Evolutionary conservation across 192 early-diverging fungal species (phyloP), one percentile per base, ranked within the genome.

Genomic region (Linnemannia hyalina): DNA sequence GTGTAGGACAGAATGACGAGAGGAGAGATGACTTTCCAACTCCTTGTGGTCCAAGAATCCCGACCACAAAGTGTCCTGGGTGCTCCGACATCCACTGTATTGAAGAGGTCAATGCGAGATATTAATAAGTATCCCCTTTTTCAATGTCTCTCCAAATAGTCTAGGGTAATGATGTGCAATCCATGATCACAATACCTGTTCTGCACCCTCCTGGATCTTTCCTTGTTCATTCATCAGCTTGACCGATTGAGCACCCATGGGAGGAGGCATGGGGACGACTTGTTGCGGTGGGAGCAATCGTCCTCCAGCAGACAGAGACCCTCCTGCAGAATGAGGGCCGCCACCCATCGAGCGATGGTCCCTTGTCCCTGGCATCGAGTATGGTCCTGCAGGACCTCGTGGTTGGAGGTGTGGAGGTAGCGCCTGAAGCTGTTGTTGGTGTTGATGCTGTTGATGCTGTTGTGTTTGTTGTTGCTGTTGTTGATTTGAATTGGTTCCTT

Each of bases 1-100:
- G 74, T 10, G 73, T 65, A 10, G 90, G 77, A 29, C 90, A 84
- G 70, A 95, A 90, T 22, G 89, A 80, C 5, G 94, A 94, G 20
- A 95, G 68, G 4, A 95, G 68, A 0, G 93, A 88, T 2, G 92
- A 92, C 72, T 95, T 95, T 0, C 95, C 95, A 22, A 91, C 91
- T 9, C 93, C 92, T 83, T 92, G 92, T n/a, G 89, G 73, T 36
- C 95, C 95, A 47, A 95, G 23, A 26, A 94, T 89, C 4, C 95
- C 94, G 26, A 95, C 88, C 9, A 94, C 90, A 78, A 94, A 95
- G 75, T 92, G 91, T 32, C 93, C 95, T 38, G 94, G 92, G n/a
- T 90, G 80, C 35, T 95, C 95, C 18, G 88, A 84, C 52, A 95
- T 68, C 70, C 80, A 80, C 84, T 90, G 80, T 13, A 10, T 40